Conservation (phyloP, 352 stramenopile species). For the Globisporangium yorkense region DNA sequence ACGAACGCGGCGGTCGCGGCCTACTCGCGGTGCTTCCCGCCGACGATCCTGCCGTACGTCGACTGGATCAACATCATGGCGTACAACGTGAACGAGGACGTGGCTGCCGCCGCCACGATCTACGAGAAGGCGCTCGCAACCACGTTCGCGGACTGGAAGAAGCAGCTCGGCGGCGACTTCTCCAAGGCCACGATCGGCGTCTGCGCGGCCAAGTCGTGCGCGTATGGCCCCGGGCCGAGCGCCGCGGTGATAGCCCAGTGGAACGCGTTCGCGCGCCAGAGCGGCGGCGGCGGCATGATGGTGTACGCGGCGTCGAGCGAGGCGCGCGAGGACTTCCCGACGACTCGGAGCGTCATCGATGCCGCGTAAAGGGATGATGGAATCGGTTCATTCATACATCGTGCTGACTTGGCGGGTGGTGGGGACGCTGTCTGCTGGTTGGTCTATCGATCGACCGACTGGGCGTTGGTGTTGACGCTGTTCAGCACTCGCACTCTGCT, state of each 20-base stretch:
- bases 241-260: slow-evolving; percentile 43
- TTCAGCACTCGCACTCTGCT: not conserved
- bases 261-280: slow-evolving; percentile 31
- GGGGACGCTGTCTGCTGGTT: no score
- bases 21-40: slow-evolving; percentile 63
- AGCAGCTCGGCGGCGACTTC: slow-evolving; percentile 38
- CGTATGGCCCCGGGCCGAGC: slow-evolving; percentile 61
- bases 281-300: slow-evolving; percentile 59
- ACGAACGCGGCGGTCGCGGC: slow-evolving; percentile 16
- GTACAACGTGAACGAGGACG: slow-evolving; percentile 66
- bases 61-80: slow-evolving; percentile 85
- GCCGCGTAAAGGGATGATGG: not conserved
- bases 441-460: not conserved
- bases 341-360: slow-evolving; percentile 39
- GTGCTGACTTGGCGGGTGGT: no score
- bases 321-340: slow-evolving; percentile 34
- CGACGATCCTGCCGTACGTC: slow-evolving; percentile 37
- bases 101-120: slow-evolving; percentile 27
- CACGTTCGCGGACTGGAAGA: slow-evolving; percentile 51
- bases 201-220: slow-evolving; percentile 42
- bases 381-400: not conserved
- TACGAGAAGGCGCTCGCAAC: slow-evolving; percentile 47
- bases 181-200: slow-evolving; percentile 50
- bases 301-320: slow-evolving; percentile 65
- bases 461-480: not conserved